Evolutionary conservation across 192 early-diverging fungal genomes (phyloP).

Genomic region (Chytriomyces confervae): DNA sequence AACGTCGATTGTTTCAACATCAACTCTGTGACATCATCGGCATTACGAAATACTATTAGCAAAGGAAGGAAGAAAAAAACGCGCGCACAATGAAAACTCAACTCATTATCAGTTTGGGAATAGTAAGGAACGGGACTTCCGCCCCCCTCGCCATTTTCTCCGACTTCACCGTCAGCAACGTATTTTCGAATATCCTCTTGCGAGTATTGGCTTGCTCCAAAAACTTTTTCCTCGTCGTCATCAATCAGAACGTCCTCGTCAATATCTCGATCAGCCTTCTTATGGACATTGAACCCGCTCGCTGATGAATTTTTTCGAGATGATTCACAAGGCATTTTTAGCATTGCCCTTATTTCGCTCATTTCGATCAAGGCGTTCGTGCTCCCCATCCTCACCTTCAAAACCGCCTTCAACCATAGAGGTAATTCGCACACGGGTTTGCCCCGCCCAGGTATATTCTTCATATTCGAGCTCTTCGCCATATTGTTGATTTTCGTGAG

Average conservation of each 20-base stretch:
- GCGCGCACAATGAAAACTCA: not conserved
- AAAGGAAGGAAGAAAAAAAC: too few species aligned
- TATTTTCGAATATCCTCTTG: slow-evolving; percentile 68
- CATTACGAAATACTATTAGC: not conserved
- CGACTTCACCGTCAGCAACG: slow-evolving; percentile 28
- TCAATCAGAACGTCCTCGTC: slow-evolving; percentile 88
- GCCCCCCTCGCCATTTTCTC: slow-evolving; percentile 10
- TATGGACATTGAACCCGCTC: not conserved
- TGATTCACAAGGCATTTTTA: slow-evolving; percentile 37
- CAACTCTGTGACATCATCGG: not conserved
- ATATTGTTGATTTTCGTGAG: slow-evolving; percentile 14
- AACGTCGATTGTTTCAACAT: not conserved
- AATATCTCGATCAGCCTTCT: slow-evolving; percentile 56
- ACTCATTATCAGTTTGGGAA: not conserved
- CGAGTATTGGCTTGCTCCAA: slow-evolving; percentile 75
- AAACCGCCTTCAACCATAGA: slow-evolving; percentile 82
- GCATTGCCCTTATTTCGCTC: slow-evolving; percentile 36
- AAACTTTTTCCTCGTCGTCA: slow-evolving; percentile 70
- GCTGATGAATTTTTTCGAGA: slow-evolving; percentile 27
- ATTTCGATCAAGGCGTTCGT: slow-evolving; percentile 2
- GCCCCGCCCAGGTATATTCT: slow-evolving; percentile 84
- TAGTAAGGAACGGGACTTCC: not conserved
- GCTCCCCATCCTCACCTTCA: slow-evolving; percentile 49
- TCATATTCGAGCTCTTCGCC: slow-evolving; percentile 41
- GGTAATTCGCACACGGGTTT: slow-evolving; percentile 77